Evolutionary conservation across 306 rosid genomes (phyloP), one percentile per base, ranked within the genome.

Genomic region (Dryas alaskensis): DNA sequence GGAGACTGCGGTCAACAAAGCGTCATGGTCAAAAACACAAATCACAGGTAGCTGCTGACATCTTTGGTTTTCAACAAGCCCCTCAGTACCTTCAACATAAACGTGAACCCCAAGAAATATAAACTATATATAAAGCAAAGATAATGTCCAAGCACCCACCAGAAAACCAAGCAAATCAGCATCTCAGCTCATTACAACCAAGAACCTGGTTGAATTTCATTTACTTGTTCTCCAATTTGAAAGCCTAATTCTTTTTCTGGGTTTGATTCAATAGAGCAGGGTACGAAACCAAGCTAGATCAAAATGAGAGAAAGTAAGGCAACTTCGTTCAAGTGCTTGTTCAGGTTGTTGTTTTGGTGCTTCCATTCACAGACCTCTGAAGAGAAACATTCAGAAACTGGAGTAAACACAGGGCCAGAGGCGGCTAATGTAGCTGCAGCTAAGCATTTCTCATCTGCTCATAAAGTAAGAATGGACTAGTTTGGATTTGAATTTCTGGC

Each of bases 401-500:
- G 27, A 25, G 19, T 22, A 8, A 31, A 58, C 4, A 11, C 2
- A 3, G 31, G 60, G 11, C 60, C 60, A 19, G 60, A 55, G 60
- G 60, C 22, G 7, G 60, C 60, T 7, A 55, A 40, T 54, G 52
- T 37, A 40, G 74, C 61, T 70, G 74, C 74, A 52, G 27, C 74
- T 39, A 70, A 70, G 42, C 74, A 70, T 22, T 70, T 70, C 64
- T 54, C 64, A 7, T 70, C 62, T 40, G 74, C 74, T 54, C 74
- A 70, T 55, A 70, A 70, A 52, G 31, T 70, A n/a, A 8, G 74
- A 70, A 55, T 55, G 60, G 3, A n/a, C 19, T 16, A 55, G 31
- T 19, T n/a, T 45, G 48, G 48, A 45, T 8, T 45, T 45, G 48
- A 45, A 45, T 5, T 31, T 31, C 37, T 31, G 37, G 37, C 37